Percentiles rank a stretch among this genome's conserved stretches.
Conservation (phyloP, 2,329 filamentous ascomycete species). For the Alternaria novae-zelandiae region DNA sequence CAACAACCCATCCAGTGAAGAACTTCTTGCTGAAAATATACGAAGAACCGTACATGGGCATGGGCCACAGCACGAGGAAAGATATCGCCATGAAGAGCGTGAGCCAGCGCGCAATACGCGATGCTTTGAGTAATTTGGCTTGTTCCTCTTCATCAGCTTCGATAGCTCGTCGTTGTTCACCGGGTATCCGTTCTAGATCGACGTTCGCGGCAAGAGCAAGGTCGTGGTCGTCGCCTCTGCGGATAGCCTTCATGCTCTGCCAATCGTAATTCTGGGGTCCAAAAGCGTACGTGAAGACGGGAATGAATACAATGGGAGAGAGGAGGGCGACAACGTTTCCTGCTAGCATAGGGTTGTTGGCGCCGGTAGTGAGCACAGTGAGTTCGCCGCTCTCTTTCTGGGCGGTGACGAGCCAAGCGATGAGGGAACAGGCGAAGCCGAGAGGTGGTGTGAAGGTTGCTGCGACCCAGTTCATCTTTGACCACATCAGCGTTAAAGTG, state of each 20-base stretch:
- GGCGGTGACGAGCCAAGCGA: slow-evolving; percentile 80
- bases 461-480: slow-evolving; percentile 76
- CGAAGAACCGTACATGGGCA: slow-evolving; percentile 83
- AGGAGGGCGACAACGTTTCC: slow-evolving; percentile 85
- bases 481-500: slow-evolving; percentile 80
- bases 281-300: slow-evolving; percentile 74
- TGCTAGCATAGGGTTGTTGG: slow-evolving; percentile 83
- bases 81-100: slow-evolving; percentile 71
- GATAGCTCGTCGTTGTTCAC: slow-evolving; percentile 49
- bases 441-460: slow-evolving; percentile 73
- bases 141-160: slow-evolving; percentile 53
- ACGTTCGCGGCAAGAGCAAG: slow-evolving; percentile 67
- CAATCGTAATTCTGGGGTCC: slow-evolving; percentile 84
- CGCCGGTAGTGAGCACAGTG: slow-evolving; percentile 75
- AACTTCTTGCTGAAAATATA: slow-evolving; percentile 85
- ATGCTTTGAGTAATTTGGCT: slow-evolving; percentile 51
- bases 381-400: slow-evolving; percentile 72
- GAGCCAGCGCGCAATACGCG: slow-evolving; percentile 61
- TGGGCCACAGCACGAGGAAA: slow-evolving; percentile 84
- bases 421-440: slow-evolving; percentile 71
- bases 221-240: slow-evolving; percentile 78
- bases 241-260: slow-evolving; percentile 80
- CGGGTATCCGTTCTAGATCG: slow-evolving; percentile 69
- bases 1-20: slow-evolving; percentile 79
- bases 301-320: slow-evolving; percentile 76